A percentile compares a stretch with the other conserved stretches of the same genome.
Conservation (phyloP, 2,329 filamentous ascomycete species). For the Aspergillus jensenii region DNA sequence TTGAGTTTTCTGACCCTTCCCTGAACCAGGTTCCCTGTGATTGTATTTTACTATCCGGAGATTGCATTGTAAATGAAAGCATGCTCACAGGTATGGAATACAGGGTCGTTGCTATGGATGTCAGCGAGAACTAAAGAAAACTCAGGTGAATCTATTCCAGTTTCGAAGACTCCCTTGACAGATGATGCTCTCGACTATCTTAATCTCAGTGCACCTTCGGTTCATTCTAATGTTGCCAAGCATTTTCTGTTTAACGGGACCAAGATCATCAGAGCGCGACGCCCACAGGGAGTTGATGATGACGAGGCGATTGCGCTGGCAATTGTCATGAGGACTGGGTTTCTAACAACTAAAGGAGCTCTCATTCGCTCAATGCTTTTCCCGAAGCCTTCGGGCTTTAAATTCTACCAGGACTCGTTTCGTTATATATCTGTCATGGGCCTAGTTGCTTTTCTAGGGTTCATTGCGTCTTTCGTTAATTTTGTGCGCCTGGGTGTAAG, state of each 20-base stretch:
- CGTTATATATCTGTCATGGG: constrained; percentile 98
- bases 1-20: constrained; percentile 92
- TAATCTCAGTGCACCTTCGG: constrained; percentile 75
- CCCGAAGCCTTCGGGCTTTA: constrained; percentile 96
- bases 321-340: constrained; percentile 89
- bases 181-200: constrained; percentile 75
- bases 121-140: constrained; percentile 18
- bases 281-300: constrained; percentile 80
- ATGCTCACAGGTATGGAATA: constrained; percentile 73
- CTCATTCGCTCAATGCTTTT: constrained; percentile 97
- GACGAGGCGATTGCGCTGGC: constrained; percentile 90
- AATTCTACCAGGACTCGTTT: constrained; percentile 97
- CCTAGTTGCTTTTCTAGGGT: constrained; percentile 78
- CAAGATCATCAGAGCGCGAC: constrained; percentile 85
- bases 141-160: constrained; percentile 86
- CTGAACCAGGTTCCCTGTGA: constrained; percentile 88
- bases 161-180: constrained; percentile 84
- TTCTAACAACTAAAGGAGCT: constrained; percentile 96
- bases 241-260: constrained; percentile 95
- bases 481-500: constrained; percentile 73
- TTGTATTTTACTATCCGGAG: constrained; percentile 84
- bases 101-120: not conserved
- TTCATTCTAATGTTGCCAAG: constrained; percentile 78
- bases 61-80: constrained; percentile 98
- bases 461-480: constrained; percentile 87